Conservation (phyloP, 116 monocot species). For the Phalaenopsis hybrid region DNA sequence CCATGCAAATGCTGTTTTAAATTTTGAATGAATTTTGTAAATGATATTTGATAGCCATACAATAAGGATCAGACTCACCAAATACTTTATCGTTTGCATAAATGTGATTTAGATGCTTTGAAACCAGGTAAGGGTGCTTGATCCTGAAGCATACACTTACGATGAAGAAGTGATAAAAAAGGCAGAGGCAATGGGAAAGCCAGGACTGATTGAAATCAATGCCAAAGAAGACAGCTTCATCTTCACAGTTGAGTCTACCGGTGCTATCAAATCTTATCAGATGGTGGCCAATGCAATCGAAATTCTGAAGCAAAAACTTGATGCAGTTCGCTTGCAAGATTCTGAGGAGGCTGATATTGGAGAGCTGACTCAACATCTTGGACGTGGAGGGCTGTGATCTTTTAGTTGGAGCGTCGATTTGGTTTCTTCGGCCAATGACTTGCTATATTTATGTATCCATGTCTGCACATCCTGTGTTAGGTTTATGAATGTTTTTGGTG, state of each 20-base stretch:
- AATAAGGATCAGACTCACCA: no score
- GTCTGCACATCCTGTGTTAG: background rate
- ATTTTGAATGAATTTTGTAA: no score
- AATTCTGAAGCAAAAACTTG: constrained; percentile 78
- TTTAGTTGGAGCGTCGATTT: background rate
- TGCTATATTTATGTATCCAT: background rate
- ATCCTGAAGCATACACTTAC: constrained; percentile 89
- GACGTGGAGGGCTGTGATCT: constrained; percentile 18
- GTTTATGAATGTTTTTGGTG: no score
- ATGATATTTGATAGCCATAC: no score
- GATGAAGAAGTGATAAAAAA: constrained; percentile 94
- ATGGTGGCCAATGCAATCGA: constrained; percentile 72
- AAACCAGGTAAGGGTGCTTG: constrained; percentile 61
- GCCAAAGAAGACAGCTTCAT: constrained; percentile 91
- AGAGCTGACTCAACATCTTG: constrained; percentile 55
- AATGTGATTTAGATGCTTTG: background rate
- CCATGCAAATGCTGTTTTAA: no score
- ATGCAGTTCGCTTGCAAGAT: constrained; percentile 74
- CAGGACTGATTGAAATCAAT: constrained; percentile 75
- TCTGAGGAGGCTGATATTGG: constrained; percentile 57
- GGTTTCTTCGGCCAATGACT: background rate
- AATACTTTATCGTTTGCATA: background rate
- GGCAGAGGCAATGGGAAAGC: constrained; percentile 94
- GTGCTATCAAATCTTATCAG: constrained; percentile 77
- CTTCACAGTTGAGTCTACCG: constrained; percentile 91